Evolutionary conservation across 805 yeast species (phyloP).

Genomic region (Wickerhamiella lipophila): DNA sequence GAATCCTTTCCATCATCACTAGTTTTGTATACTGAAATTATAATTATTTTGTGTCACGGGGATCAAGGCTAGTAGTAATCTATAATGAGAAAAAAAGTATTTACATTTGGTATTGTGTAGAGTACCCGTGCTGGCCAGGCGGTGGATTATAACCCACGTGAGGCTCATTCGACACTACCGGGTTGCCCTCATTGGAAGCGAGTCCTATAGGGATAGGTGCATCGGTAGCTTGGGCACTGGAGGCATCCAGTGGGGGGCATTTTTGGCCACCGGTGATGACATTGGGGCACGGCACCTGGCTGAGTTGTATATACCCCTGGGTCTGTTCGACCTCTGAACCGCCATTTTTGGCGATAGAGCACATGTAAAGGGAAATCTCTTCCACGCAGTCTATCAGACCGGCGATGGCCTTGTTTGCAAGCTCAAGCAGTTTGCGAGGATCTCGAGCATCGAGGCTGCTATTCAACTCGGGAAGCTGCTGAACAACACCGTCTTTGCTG

Average conservation of each 20-base stretch:
- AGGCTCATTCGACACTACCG: no score
- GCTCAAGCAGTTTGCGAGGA: not conserved
- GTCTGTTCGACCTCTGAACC: not conserved
- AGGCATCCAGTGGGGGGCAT: not conserved
- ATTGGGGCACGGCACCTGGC: not conserved
- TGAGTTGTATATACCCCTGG: not conserved
- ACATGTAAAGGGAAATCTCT: not conserved
- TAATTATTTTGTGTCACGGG: slow-evolving; percentile 1
- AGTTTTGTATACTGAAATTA: not conserved
- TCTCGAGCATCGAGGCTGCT: not conserved
- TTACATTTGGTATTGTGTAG: not conserved
- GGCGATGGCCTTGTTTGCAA: not conserved
- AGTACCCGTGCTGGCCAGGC: not conserved
- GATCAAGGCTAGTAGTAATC: no score
- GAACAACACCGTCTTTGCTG: not conserved
- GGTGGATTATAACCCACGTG: not conserved
- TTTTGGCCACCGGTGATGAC: not conserved
- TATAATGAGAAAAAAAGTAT: no score
- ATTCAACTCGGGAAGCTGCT: not conserved
- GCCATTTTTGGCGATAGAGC: not conserved
- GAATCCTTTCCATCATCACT: not conserved
- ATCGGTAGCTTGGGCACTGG: not conserved
- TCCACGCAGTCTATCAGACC: not conserved
- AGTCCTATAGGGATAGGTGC: not conserved
- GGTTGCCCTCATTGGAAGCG: no score